Evolutionary conservation across 2,329 filamentous ascomycete genomes (phyloP).

Genomic region (Pseudogymnoascus sp.): DNA sequence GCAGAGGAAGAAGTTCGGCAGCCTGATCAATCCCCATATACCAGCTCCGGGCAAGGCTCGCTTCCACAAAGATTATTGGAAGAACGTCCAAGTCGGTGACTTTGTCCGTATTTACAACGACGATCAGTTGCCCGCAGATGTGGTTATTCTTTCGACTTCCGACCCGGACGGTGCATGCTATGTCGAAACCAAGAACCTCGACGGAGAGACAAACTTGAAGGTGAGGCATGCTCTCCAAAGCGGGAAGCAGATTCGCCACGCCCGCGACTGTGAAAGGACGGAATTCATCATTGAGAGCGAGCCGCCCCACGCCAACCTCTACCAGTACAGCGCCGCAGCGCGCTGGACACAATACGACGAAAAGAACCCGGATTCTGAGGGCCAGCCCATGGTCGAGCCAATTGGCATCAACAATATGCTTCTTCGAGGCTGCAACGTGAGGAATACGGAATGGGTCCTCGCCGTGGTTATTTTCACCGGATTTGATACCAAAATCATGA

Average conservation of each 20-base stretch:
- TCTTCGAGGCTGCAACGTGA: conserved; percentile 83
- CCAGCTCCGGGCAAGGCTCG: conserved; percentile 62
- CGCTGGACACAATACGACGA: conserved; percentile 73
- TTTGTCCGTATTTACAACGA: conserved; percentile 95
- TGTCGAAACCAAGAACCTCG: conserved; percentile 95
- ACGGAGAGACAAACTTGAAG: conserved; percentile 96
- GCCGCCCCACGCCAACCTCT: conserved; percentile 83
- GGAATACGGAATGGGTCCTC: conserved; percentile 93
- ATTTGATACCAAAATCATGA: conserved; percentile 97
- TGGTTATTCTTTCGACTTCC: conserved; percentile 87
- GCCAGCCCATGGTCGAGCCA: conserved; percentile 81
- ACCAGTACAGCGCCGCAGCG: conserved; percentile 86
- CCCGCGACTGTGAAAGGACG: conserved; percentile 82
- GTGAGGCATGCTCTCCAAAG: conserved; percentile 86
- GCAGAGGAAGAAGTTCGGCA: neutral
- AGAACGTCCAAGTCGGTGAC: conserved; percentile 89
- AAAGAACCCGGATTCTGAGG: conserved; percentile 52
- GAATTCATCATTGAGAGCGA: conserved; percentile 92
- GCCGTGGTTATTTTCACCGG: conserved; percentile 92
- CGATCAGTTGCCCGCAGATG: conserved; percentile 87
- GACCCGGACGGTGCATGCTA: conserved; percentile 93
- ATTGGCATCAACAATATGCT: conserved; percentile 93
- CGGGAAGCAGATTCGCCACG: conserved; percentile 74
- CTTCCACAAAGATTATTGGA: conserved; percentile 93
- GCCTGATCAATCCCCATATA: conserved; percentile 64